Evolutionary conservation across 805 yeast species (phyloP).

Genomic region (Deakozyma indianensis): DNA sequence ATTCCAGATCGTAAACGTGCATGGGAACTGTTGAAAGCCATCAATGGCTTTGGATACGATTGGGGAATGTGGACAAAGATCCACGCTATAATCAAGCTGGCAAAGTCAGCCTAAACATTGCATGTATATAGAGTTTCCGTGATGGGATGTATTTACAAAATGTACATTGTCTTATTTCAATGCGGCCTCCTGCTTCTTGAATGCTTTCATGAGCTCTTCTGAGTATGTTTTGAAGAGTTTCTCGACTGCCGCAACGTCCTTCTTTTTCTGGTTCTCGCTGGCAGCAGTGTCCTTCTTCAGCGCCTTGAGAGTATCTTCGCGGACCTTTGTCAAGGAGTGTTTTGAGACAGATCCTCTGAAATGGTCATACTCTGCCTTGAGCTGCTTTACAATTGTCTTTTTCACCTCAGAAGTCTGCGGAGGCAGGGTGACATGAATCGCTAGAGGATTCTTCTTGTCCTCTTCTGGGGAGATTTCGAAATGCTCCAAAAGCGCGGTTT

Average conservation of each 20-base stretch:
- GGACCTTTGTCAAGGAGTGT: slow-evolving; percentile 39
- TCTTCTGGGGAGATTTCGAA: slow-evolving; percentile 69
- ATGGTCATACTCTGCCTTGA: slow-evolving; percentile 55
- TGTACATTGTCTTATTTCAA: neutral
- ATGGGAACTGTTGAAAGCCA: slow-evolving; percentile 72
- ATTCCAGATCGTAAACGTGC: slow-evolving; percentile 67
- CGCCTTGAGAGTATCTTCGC: slow-evolving; percentile 44
- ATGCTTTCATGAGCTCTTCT: slow-evolving; percentile 40
- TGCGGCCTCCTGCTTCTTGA: slow-evolving; percentile 38
- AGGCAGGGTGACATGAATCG: slow-evolving; percentile 60
- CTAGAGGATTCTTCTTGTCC: slow-evolving; percentile 58
- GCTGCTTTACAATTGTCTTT: slow-evolving; percentile 35
- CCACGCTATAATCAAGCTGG: slow-evolving; percentile 38
- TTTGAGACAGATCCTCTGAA: slow-evolving; percentile 37
- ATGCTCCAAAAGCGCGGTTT: slow-evolving; percentile 53
- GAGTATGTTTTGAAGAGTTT: slow-evolving; percentile 51
- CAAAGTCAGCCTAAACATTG: slow-evolving; percentile 33
- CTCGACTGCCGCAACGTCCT: slow-evolving; percentile 48
- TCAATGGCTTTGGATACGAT: slow-evolving; percentile 71
- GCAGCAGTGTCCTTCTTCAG: slow-evolving; percentile 37
- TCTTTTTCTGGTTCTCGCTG: slow-evolving; percentile 27
- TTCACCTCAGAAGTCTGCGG: slow-evolving; percentile 58
- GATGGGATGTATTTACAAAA: neutral
- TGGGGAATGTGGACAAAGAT: slow-evolving; percentile 52
- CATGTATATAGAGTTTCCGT: neutral